Evolutionary conservation across 116 monocot genomes (phyloP).

Genomic region (Trichopus zeylanicus): DNA sequence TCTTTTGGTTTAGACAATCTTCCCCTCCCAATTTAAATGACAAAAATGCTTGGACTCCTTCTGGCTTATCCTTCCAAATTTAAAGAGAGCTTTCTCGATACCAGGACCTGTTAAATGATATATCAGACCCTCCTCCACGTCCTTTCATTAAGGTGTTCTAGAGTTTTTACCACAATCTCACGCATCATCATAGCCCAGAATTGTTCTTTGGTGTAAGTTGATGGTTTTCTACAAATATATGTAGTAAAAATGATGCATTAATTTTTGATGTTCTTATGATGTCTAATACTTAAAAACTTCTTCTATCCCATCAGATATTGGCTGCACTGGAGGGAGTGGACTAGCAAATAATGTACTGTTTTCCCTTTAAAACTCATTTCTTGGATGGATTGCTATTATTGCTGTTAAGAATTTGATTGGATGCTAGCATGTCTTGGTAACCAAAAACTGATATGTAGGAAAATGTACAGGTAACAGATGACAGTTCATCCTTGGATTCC

Average conservation of each 20-base stretch:
- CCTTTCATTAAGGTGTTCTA: too few species aligned
- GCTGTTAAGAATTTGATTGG: background rate
- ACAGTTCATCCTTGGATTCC: conserved; percentile 56
- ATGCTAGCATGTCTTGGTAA: background rate
- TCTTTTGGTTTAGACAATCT: too few species aligned
- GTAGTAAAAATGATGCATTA: background rate
- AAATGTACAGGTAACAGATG: conserved; percentile 38
- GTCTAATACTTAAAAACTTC: background rate
- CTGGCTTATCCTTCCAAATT: too few species aligned
- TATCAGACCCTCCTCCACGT: too few species aligned
- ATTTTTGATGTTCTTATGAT: background rate
- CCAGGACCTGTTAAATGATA: too few species aligned
- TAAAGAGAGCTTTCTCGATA: too few species aligned
- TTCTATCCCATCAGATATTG: conserved; percentile 10
- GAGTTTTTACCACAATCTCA: too few species aligned
- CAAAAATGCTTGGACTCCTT: too few species aligned
- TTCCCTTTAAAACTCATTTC: background rate
- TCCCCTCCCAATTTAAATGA: too few species aligned
- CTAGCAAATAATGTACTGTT: background rate
- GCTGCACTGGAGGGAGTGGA: conserved; percentile 9
- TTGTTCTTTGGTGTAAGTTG: too few species aligned
- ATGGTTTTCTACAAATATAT: too few species aligned
- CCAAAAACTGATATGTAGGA: background rate
- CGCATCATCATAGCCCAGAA: too few species aligned
- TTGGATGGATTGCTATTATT: background rate